These are phyloP conservation scores for Alternaria incomplexa DNA, from an alignment of 2,329 filamentous ascomycete genomes.

Conservation along the genomic window DNA sequence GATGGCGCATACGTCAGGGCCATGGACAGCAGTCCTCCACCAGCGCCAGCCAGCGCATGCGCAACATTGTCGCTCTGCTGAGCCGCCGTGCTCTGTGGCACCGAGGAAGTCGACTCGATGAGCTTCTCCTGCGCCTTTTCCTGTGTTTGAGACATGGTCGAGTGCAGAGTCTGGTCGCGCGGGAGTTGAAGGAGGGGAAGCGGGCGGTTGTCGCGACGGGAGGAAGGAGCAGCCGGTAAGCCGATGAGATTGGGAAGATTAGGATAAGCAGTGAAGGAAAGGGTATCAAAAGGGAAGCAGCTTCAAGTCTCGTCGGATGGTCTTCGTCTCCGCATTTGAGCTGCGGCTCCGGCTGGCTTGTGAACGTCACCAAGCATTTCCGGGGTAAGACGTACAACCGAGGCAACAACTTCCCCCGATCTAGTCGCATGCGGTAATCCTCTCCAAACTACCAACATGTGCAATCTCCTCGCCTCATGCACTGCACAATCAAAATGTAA, in stretches of 20 bases:
- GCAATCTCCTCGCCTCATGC: conserved; percentile 4
- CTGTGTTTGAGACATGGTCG: conserved; percentile 37
- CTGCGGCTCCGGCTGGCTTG: conserved; percentile 37
- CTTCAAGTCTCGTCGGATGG: conserved; percentile 9
- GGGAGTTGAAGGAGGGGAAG: conserved; percentile 9
- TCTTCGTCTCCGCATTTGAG: conserved; percentile 31
- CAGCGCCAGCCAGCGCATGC: conserved; percentile 89
- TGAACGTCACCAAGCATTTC: conserved; percentile 41
- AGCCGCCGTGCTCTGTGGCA: conserved; percentile 65
- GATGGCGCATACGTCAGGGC: conserved; percentile 74
- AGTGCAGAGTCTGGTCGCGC: not conserved
- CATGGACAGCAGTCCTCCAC: conserved; percentile 95
- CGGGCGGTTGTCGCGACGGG: not conserved
- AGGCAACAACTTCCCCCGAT: conserved; percentile 33
- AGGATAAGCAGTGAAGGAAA: not conserved
- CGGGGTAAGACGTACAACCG: conserved; percentile 34
- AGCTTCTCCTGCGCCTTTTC: conserved; percentile 44
- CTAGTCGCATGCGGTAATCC: conserved; percentile 11
- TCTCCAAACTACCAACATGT: conserved; percentile 15
- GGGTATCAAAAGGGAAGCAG: conserved; percentile 12
- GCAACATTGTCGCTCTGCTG: conserved; percentile 97
- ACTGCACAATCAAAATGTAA: not conserved
- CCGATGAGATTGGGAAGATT: not conserved
- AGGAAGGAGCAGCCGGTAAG: conserved; percentile 1
- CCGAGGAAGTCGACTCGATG: conserved; percentile 39